Conservation (phyloP, 495 filamentous ascomycete species). For the Aspergillus wentii region DNA sequence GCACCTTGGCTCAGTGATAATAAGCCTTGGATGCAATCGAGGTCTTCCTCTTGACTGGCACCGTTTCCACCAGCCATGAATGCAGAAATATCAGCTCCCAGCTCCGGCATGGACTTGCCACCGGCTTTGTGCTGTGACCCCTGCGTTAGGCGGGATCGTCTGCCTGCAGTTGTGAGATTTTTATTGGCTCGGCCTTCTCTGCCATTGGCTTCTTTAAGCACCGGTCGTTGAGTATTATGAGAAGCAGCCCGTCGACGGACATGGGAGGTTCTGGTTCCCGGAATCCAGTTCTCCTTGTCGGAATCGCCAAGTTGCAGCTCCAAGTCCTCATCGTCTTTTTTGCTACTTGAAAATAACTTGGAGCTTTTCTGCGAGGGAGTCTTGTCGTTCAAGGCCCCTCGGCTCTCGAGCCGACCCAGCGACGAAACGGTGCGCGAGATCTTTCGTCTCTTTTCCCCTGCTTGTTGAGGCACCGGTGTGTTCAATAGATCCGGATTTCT, state of each 20-base stretch:
- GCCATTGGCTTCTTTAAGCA: constrained; percentile 41
- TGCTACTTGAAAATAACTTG: constrained; percentile 19
- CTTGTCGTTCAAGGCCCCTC: constrained; percentile 13
- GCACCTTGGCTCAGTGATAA: constrained; percentile 67
- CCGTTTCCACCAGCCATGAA: constrained; percentile 62
- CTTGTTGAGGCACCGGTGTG: constrained; percentile 33
- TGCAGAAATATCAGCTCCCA: constrained; percentile 55
- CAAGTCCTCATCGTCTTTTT: constrained; percentile 24
- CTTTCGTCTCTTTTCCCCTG: constrained; percentile 56
- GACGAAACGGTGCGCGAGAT: constrained; percentile 61
- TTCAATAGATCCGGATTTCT: constrained; percentile 40
- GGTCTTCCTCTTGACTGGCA: constrained; percentile 60
- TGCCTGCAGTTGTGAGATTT: constrained; percentile 21
- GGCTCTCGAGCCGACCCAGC: constrained; percentile 59
- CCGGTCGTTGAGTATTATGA: constrained; percentile 30
- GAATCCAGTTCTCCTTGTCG: constrained; percentile 92
- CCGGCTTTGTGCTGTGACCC: constrained; percentile 9
- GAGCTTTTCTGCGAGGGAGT: constrained; percentile 15
- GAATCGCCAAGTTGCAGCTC: constrained; percentile 61
- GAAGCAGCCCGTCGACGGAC: constrained; percentile 34
- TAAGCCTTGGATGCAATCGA: constrained; percentile 75
- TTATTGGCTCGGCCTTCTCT: constrained; percentile 21
- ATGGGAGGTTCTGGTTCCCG: constrained; percentile 41
- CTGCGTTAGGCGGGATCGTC: constrained; percentile 31
- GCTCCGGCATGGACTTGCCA: constrained; percentile 26